Base-by-base conservation (phyloP, 1,139 yeast species). In the Kodamaea derodonti region DNA sequence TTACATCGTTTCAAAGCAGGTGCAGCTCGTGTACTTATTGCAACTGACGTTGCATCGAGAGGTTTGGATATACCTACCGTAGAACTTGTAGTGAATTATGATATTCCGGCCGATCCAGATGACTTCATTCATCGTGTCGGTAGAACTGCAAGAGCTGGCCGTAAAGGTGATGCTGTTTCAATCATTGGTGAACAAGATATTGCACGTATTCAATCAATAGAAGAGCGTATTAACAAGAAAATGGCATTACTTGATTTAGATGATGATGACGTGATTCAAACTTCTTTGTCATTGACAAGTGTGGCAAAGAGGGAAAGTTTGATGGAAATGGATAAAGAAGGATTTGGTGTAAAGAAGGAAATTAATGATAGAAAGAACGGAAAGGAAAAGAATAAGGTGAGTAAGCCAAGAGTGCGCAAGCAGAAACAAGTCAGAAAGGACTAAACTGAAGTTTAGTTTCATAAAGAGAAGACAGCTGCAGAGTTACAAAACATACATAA, bases 111-210 rank as follows among this genome's bases (percentile, higher is more conserved):
- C 4, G 97, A 92, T 56, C 90, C 98, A 0, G 97, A 92, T 56
- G 97, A 90, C 56, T 94, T 84, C 52, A 86, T 92, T 38, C 99
- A 92, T 63, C 72, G 99, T 57, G 95, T 90, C n/a, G 99, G 99
- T 72, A 87, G 99, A 78, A 92, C 98, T 14, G 99, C 98, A n/a
- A 84, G 99, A 73, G 98, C 98, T 3, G 97, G 97, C 4, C 72
- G 95, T 50, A 65, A 68, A 36, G 75, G 75, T 46, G 67, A 64
- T 35, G 62, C 75, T 4, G 57, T 69, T 3, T 78, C 94, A 11
- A 72, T 92, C 40, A 83, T 92, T 4, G 78, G 95, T 1, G 96
- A 90, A 49, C 78, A 83, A 40, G 98, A 92, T 52, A 82, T 92
- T 13, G 74, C 71, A 18, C 72, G 97, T 49, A 75, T 92, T 9